Conservation (phyloP, 108 stramenopile species). For the Epithemia pelagica region DNA sequence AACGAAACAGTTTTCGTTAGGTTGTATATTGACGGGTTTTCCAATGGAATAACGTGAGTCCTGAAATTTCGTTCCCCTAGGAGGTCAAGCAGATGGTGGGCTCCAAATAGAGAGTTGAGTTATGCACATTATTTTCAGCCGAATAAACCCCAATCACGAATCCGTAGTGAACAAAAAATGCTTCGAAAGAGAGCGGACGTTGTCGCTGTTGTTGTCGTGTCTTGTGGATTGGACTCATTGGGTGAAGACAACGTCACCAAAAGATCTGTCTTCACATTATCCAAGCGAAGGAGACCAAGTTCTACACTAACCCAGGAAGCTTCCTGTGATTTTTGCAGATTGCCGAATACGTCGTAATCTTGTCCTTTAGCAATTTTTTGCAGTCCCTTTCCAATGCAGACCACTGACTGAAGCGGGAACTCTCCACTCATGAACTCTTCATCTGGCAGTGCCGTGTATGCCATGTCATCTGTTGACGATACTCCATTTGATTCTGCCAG, state of each 20-base stretch:
- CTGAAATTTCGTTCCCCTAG: no score
- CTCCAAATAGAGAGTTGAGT: no score
- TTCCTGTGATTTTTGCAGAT: slow-evolving; percentile 23
- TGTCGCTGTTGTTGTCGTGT: not conserved
- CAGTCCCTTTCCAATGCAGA: slow-evolving; percentile 23
- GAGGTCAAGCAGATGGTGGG: no score
- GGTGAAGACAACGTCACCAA: slow-evolving; percentile 56
- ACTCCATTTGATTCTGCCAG: slow-evolving; percentile 58
- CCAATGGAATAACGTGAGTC: no score
- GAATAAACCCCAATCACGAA: slow-evolving; percentile 56
- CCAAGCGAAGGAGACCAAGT: slow-evolving; percentile 50
- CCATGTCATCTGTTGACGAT: slow-evolving; percentile 3
- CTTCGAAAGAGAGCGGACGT: slow-evolving; percentile 19
- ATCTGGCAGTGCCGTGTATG: slow-evolving; percentile 4
- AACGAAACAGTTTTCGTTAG: no score
- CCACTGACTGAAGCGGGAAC: not conserved
- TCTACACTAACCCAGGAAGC: slow-evolving; percentile 25
- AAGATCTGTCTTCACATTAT: slow-evolving; percentile 50
- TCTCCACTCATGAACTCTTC: slow-evolving; percentile 1
- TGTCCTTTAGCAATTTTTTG: slow-evolving; percentile 29
- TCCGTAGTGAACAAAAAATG: slow-evolving; percentile 28
- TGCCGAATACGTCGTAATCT: slow-evolving; percentile 16
- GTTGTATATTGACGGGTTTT: no score
- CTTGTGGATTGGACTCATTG: slow-evolving; percentile 5
- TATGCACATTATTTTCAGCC: no score